Evolutionary conservation across 192 early-diverging fungal genomes (phyloP).

Genomic region (Rhizophagus clarus): DNA sequence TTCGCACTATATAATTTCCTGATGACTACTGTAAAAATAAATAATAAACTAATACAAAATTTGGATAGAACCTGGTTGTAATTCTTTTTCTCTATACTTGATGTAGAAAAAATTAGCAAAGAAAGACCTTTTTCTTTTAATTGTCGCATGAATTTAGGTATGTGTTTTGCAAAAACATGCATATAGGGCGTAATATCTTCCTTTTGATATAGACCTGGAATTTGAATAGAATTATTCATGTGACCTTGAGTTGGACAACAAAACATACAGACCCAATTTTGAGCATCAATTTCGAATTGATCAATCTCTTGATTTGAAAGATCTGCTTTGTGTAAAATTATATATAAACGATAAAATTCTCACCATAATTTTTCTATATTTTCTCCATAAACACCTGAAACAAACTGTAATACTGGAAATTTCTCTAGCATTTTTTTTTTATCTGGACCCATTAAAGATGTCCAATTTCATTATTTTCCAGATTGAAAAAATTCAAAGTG

Average conservation of each 20-base stretch:
- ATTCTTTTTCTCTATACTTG: too few relatives aligned
- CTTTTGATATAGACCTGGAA: neutral
- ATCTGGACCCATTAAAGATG: slow-evolving; percentile 5
- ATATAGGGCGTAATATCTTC: neutral
- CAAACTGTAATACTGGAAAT: neutral
- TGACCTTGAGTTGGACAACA: neutral
- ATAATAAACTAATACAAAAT: too few relatives aligned
- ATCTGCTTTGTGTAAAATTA: neutral
- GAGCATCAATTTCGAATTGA: neutral
- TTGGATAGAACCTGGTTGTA: too few relatives aligned
- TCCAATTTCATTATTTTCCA: neutral
- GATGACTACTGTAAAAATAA: too few relatives aligned
- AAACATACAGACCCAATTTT: neutral
- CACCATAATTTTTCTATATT: neutral
- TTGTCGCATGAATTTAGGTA: neutral
- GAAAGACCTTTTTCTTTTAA: neutral
- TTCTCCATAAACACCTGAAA: neutral
- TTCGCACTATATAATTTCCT: too few relatives aligned
- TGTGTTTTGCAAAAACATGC: slow-evolving; percentile 3
- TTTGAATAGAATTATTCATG: neutral
- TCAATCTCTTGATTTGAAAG: neutral
- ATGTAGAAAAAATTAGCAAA: too few relatives aligned
- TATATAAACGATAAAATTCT: slow-evolving; percentile 2
- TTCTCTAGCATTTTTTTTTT: slow-evolving; percentile 15
- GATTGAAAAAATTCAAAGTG: slow-evolving; percentile 11